Conservation (phyloP, 805 yeast species). For the Sugiyamaella qingdaonensis region DNA sequence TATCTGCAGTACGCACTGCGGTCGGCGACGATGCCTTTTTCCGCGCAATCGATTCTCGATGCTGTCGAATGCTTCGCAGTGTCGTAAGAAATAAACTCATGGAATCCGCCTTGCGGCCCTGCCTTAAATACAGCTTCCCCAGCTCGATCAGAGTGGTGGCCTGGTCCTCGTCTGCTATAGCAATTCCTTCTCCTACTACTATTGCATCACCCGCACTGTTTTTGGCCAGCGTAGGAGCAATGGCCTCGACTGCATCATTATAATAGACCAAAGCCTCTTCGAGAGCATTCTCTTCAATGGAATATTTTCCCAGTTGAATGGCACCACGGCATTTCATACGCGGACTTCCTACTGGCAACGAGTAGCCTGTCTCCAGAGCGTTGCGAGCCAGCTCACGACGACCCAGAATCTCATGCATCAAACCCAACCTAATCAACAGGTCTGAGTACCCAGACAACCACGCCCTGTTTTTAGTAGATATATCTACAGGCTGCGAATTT, state of each 20-base stretch:
- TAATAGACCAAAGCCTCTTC: conserved; percentile 7
- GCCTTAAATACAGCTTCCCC: conserved; percentile 19
- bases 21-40: not conserved
- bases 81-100: conserved; percentile 22
- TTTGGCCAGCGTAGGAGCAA: conserved; percentile 6
- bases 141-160: conserved; percentile 23
- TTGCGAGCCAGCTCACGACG: conserved; percentile 23
- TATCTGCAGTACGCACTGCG: not conserved
- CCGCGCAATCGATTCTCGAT: not conserved
- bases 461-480: conserved; percentile 21
- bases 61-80: conserved; percentile 21
- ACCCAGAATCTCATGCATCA: conserved; percentile 20
- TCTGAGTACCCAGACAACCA: conserved; percentile 36
- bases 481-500: conserved; percentile 15
- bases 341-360: conserved; percentile 28
- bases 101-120: conserved; percentile 20
- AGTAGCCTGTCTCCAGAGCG: conserved; percentile 26
- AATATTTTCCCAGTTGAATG: conserved; percentile 18
- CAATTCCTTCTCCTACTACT: conserved; percentile 5
- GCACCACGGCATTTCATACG: conserved; percentile 24
- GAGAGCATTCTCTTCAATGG: not conserved
- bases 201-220: not conserved
- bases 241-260: conserved; percentile 5
- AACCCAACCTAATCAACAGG: conserved; percentile 28
- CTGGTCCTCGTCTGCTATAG: conserved; percentile 5